These are phyloP conservation scores for Rhizopogon salebrosus DNA, from an alignment of 768 basidiomycete species.

Conservation along the genomic window DNA sequence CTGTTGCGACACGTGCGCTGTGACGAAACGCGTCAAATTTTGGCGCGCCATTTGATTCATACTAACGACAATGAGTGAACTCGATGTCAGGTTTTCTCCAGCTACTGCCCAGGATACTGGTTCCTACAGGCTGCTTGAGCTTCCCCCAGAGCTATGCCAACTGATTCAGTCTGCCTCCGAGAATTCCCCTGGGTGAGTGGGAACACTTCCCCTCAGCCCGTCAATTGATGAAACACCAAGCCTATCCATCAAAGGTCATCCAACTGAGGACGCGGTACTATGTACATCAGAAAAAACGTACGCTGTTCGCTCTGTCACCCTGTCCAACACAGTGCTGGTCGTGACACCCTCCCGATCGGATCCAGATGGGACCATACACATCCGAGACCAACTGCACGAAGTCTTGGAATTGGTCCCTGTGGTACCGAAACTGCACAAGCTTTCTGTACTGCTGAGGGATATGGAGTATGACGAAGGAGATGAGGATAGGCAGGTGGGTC, in stretches of 20 bases:
- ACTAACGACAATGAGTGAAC: constrained; percentile 17
- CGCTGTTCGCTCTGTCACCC: constrained; percentile 72
- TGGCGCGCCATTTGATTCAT: not conserved
- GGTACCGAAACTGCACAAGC: constrained; percentile 72
- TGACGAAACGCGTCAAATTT: not conserved
- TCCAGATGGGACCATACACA: constrained; percentile 45
- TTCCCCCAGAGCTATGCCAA: constrained; percentile 62
- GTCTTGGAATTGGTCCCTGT: constrained; percentile 75
- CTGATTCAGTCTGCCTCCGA: constrained; percentile 51
- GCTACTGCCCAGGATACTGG: constrained; percentile 42
- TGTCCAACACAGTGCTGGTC: constrained; percentile 86
- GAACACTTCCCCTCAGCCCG: not conserved
- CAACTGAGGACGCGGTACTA: constrained; percentile 82
- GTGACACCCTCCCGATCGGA: constrained; percentile 44
- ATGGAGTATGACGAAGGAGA: constrained; percentile 65
- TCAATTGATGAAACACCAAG: constrained; percentile 28
- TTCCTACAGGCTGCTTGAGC: constrained; percentile 66
- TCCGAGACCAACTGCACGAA: constrained; percentile 78
- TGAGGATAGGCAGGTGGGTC: constrained; percentile 34
- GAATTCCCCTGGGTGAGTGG: not conserved
- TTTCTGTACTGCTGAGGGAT: constrained; percentile 56
- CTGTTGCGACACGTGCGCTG: not conserved
- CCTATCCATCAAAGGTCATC: constrained; percentile 74
- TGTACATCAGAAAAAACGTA: constrained; percentile 84
- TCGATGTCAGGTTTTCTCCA: constrained; percentile 49